These are phyloP conservation scores for Paxillus ammoniavirescens DNA, from an alignment of 768 basidiomycete genomes.

Conservation along the genomic window DNA sequence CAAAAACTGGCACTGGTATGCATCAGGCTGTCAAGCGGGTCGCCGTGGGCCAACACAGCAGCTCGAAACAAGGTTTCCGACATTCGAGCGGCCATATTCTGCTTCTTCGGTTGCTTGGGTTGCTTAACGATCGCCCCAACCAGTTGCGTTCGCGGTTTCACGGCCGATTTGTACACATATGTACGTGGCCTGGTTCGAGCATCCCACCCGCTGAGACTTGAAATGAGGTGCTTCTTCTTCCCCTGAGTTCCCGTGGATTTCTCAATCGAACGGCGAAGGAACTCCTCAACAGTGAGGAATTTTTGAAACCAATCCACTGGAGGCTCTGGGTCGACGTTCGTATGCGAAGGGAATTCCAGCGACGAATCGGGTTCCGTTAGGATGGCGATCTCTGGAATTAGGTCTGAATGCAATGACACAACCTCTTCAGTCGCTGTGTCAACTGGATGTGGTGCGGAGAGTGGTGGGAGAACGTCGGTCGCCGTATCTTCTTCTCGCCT, in stretches of 20 bases:
- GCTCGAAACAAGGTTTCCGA: conserved; percentile 24
- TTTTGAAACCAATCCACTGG: not conserved
- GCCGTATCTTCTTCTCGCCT: conserved; percentile 1
- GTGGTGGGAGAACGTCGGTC: not conserved
- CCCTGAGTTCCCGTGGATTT: not conserved
- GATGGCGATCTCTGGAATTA: conserved; percentile 19
- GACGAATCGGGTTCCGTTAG: conserved; percentile 12
- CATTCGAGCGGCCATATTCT: conserved; percentile 4
- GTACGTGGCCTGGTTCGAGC: conserved; percentile 8
- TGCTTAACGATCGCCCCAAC: not conserved
- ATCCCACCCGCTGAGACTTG: not conserved
- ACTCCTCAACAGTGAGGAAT: conserved; percentile 25
- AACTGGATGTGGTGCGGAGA: not conserved
- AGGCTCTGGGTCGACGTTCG: not conserved
- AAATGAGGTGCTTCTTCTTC: not conserved
- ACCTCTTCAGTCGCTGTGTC: not conserved
- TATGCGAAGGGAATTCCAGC: not conserved
- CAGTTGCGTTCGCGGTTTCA: not conserved
- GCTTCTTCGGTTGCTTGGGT: not conserved
- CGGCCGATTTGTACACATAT: conserved; percentile 15
- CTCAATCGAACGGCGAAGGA: conserved; percentile 17
- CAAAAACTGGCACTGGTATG: conserved; percentile 7
- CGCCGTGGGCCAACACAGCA: conserved; percentile 23
- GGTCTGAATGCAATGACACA: not conserved
- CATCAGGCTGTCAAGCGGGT: conserved; percentile 19